Evolutionary conservation across 192 early-diverging fungal species (phyloP).

Genomic region (Chytriomyces sp.): DNA sequence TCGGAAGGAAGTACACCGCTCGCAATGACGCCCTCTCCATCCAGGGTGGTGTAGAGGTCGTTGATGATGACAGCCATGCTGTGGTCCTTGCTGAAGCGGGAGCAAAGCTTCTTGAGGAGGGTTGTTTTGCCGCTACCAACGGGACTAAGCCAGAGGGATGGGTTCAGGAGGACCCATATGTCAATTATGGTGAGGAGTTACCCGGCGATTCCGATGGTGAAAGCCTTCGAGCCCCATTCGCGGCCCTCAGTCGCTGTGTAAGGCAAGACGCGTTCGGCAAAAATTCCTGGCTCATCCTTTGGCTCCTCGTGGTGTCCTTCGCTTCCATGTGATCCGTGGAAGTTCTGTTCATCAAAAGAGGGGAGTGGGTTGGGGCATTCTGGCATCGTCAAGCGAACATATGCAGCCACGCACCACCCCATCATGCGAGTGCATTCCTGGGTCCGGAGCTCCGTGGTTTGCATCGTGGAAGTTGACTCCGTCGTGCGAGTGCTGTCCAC

Average conservation of each 20-base stretch:
- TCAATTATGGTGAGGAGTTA: constrained; percentile 35
- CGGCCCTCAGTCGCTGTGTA: constrained; percentile 60
- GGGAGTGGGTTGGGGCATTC: too few species aligned
- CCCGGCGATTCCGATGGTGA: constrained; percentile 94
- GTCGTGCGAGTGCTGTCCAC: constrained; percentile 26
- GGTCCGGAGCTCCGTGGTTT: not conserved
- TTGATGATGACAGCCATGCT: constrained; percentile 91
- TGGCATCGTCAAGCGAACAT: too few species aligned
- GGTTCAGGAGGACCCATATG: not conserved
- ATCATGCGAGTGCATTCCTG: constrained; percentile 31
- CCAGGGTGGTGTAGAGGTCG: constrained; percentile 95
- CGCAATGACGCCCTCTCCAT: constrained; percentile 91
- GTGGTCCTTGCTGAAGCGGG: constrained; percentile 74
- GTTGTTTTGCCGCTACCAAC: constrained; percentile 95
- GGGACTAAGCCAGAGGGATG: constrained; percentile 58
- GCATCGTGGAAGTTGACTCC: too few species aligned
- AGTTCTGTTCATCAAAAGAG: too few species aligned
- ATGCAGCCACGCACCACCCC: too few species aligned
- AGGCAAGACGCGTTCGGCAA: constrained; percentile 64
- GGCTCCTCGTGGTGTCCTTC: constrained; percentile 67
- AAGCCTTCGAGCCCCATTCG: constrained; percentile 86
- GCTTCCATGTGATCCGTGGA: constrained; percentile 23
- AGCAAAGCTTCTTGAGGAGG: constrained; percentile 88
- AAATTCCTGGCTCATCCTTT: constrained; percentile 84
- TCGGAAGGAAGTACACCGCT: constrained; percentile 82